Evolutionary conservation across 2,329 filamentous ascomycete species (phyloP).

Genomic region (Botrytis aclada): DNA sequence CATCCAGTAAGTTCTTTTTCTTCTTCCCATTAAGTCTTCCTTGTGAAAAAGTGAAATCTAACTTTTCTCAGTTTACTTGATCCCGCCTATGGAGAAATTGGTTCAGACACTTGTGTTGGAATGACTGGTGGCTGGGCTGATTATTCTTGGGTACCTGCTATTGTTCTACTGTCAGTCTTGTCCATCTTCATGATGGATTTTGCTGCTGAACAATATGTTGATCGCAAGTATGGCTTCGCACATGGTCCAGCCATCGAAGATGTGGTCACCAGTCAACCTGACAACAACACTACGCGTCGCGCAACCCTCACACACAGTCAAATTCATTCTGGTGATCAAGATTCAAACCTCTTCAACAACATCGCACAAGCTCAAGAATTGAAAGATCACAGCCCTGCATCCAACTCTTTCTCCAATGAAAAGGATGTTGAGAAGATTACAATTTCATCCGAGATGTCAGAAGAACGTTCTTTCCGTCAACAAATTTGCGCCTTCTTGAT

Average conservation of each 20-base stretch:
- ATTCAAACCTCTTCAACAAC: slow-evolving; percentile 28
- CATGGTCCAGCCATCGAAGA: slow-evolving; percentile 31
- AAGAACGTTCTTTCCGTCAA: slow-evolving; percentile 40
- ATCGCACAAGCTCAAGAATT: slow-evolving; percentile 28
- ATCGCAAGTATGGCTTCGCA: slow-evolving; percentile 33
- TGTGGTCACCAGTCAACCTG: slow-evolving; percentile 31
- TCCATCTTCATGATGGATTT: slow-evolving; percentile 55
- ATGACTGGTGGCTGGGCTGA: slow-evolving; percentile 48
- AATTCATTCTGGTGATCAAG: slow-evolving; percentile 44
- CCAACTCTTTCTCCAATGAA: slow-evolving; percentile 24
- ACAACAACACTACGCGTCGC: background rate
- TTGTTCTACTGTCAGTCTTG: slow-evolving; percentile 57
- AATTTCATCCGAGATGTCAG: slow-evolving; percentile 16
- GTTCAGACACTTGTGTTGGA: slow-evolving; percentile 49
- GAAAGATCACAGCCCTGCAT: slow-evolving; percentile 19
- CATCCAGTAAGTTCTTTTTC: slow-evolving; percentile 59
- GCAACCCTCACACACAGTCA: slow-evolving; percentile 38
- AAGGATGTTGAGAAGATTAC: slow-evolving; percentile 24
- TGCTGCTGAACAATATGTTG: slow-evolving; percentile 52
- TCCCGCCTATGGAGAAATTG: slow-evolving; percentile 45
- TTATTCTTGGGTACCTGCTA: slow-evolving; percentile 35
- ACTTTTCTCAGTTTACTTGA: slow-evolving; percentile 44
- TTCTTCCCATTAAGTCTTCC: slow-evolving; percentile 24
- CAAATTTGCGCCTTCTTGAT: slow-evolving; percentile 48
- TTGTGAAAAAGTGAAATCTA: background rate